Evolutionary conservation across 2,329 filamentous ascomycete genomes (phyloP), one percentile per base, ranked within the genome.

Genomic region (Geoglossum cookeanum): DNA sequence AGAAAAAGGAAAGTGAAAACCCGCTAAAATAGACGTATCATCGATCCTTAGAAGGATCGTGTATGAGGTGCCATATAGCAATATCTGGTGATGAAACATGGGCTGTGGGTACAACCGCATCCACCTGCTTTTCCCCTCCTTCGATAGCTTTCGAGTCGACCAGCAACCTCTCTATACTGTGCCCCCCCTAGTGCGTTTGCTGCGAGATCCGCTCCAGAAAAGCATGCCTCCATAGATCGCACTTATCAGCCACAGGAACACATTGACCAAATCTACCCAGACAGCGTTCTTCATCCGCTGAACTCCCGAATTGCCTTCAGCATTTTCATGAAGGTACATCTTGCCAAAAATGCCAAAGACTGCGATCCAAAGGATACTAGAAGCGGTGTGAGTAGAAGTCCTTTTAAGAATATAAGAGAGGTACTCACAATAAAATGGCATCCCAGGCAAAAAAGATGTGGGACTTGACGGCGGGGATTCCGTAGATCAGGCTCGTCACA

Each of bases 291-390:
- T 88, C 88, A 95, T 94, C 58, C 86, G 78, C 62, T 74, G 71
- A 58, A 91, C 76, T 55, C 77, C 81, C 45, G 64, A 63, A 65
- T 86, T 76, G 13, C 81, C 81, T 66, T 84, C 74, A 0, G 82
- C 68, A 59, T 87, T 68, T 64, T 82, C 81, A 57, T 78, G 69
- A 66, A 94, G 85, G 73, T 84, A 95, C 75, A 91, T 80, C 63
- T 77, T 81, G 57, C 83, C 89, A 67, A 95, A 95, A 59, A 92
- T 72, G 17, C 87, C 89, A 67, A 94, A 94, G 4, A 92, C 75
- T 1, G 81, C 79, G 59, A 88, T 80, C 83, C 87, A 94, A 33
- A 94, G 77, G 61, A 92, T 74, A 63, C 69, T 69, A 56, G 9
- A 52, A 39, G 13, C 8, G n/a, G 45, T 9, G 17, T 39, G 9